Conservation (phyloP, 2,329 filamentous ascomycete species). For the Sclerotinia glacialis region DNA sequence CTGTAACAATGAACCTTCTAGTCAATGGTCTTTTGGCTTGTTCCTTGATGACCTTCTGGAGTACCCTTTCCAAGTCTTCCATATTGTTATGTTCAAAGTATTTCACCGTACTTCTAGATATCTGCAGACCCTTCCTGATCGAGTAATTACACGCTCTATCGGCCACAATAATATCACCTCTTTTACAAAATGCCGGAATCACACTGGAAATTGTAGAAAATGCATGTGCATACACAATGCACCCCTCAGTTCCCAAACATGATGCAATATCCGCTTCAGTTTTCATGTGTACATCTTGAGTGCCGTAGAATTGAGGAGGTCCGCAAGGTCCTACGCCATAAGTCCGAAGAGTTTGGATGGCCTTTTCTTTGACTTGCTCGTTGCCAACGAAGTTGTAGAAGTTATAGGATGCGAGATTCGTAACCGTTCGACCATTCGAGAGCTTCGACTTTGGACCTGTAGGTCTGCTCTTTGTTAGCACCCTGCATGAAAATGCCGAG, state of each 20-base stretch:
- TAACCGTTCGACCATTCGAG: constrained; percentile 82
- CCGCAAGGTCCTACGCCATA: constrained; percentile 97
- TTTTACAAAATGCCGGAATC: constrained; percentile 94
- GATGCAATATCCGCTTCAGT: constrained; percentile 90
- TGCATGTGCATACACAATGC: constrained; percentile 93
- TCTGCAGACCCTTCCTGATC: constrained; percentile 90
- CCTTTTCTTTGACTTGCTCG: constrained; percentile 90
- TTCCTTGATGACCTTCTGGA: constrained; percentile 83
- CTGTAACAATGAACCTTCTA: constrained; percentile 90
- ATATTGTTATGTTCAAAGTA: constrained; percentile 98
- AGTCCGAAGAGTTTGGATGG: constrained; percentile 86
- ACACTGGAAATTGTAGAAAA: constrained; percentile 97
- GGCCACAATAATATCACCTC: constrained; percentile 94
- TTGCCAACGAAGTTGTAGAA: constrained; percentile 97
- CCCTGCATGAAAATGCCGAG: not conserved
- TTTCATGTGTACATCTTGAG: constrained; percentile 97
- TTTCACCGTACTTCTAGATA: constrained; percentile 81
- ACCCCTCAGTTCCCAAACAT: constrained; percentile 81
- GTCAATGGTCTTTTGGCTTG: constrained; percentile 82
- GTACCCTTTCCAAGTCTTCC: constrained; percentile 82
- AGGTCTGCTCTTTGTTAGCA: constrained; percentile 52
- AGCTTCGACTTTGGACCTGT: constrained; percentile 90
- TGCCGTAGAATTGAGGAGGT: constrained; percentile 96
- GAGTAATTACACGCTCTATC: constrained; percentile 92
- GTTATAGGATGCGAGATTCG: constrained; percentile 92